Evolutionary conservation across 495 filamentous ascomycete genomes (phyloP), one percentile per base, ranked within the genome.

Genomic region (Thermochaetoides thermophila): DNA sequence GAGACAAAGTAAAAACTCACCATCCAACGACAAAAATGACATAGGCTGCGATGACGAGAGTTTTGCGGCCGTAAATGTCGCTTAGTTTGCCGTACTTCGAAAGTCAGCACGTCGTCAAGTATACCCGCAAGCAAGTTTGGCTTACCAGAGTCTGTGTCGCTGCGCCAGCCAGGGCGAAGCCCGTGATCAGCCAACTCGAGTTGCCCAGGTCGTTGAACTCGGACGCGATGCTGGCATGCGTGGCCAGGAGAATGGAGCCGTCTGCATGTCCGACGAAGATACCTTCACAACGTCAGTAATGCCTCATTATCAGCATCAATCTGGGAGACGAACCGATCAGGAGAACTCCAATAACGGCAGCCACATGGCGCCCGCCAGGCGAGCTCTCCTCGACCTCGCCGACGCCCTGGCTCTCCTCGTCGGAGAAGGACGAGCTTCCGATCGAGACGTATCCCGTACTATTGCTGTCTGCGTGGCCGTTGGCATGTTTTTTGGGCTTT

Each of bases 101-200:
- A 55, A 3, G 18, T 11, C 12, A 25, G 2, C 3, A 10, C 12
- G 64, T 15, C 30, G 11, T 18, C 23, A 6, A 11, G 21, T 6
- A 24, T 24, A 6, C 21, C 21, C 6, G 6, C 21, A 24, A 24
- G 6, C 6, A 24, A 3, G 8, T 2, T 23, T 3, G n/a, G 2
- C 2, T 24, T 40, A 76, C 60, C 48, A 71, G 46, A 5, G 65
- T 66, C 37, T 80, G 74, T 0, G 67, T 70, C 1, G 70, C 68
- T 12, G 69, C 74, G 0, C 64, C 53, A 10, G 74, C 73, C 3
- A 83, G 48, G 0, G 62, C 60, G 44, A 76, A 81, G 27, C 63
- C 68, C 5, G 74, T 76, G 7, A 76, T 68, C n/a, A 83, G 46
- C 78, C 76, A 83, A 34, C 59, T 73, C 2, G 71, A 73, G 38